Percentiles rank a stretch among this genome's conserved stretches.
phyloP scores from a whole-genome alignment of 208 protist genomes.

The Phytomonas sp. region DNA sequence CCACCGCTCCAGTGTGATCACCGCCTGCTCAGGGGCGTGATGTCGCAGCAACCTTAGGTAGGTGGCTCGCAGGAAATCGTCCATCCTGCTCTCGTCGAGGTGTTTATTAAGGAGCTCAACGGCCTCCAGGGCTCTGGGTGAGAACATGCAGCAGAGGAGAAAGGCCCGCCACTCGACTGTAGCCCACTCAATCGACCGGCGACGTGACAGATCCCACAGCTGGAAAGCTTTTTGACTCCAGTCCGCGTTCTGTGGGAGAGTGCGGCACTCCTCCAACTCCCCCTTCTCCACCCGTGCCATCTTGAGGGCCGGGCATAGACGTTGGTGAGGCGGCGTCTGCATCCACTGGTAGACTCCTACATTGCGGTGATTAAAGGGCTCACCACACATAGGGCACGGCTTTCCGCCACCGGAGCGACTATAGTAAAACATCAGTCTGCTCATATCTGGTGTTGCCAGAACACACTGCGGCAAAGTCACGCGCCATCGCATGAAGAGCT shows the following conservation, averaged over 20 bases:
- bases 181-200: constrained; percentile 74
- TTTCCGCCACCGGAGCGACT: constrained; percentile 59
- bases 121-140: constrained; percentile 53
- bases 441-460: constrained; percentile 83
- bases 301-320: constrained; percentile 59
- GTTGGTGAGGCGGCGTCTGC: constrained; percentile 71
- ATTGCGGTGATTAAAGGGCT: constrained; percentile 85
- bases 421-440: constrained; percentile 85
- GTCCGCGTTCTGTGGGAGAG: constrained; percentile 70
- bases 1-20: constrained; percentile 36
- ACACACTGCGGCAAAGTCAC: constrained; percentile 79
- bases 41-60: constrained; percentile 74
- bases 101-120: constrained; percentile 47
- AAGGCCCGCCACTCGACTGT: constrained; percentile 82
- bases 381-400: constrained; percentile 73
- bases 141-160: constrained; percentile 79
- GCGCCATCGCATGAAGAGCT: constrained; percentile 80
- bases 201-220: constrained; percentile 54
- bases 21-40: constrained; percentile 47
- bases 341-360: constrained; percentile 74
- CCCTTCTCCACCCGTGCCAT: constrained; percentile 59
- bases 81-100: constrained; percentile 38
- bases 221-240: constrained; percentile 63
- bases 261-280: constrained; percentile 58
- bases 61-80: constrained; percentile 79